Evolutionary conservation across 164 flowering plant species (phyloP).

Genomic region (Tetracentron sinense): DNA sequence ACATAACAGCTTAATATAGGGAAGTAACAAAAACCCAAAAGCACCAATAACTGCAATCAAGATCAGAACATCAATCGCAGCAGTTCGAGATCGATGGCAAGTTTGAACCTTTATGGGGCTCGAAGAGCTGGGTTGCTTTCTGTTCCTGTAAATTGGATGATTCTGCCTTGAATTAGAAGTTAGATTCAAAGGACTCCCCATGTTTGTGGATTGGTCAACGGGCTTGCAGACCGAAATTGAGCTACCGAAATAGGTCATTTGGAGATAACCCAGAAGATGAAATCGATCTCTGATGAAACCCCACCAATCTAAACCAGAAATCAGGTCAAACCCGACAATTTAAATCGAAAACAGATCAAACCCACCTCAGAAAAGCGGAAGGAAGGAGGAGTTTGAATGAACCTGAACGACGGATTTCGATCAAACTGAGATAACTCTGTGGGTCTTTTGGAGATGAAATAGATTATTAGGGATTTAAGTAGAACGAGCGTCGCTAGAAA

Average conservation of each 20-base stretch:
- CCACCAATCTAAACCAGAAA: conserved; percentile 8
- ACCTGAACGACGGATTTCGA: background rate
- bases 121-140: conserved; percentile 26
- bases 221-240: conserved; percentile 15
- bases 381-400: background rate
- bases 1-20: conserved; percentile 38
- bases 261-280: conserved; percentile 13
- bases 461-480: too few relatives aligned
- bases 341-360: background rate
- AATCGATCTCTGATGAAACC: conserved; percentile 6
- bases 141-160: conserved; percentile 22
- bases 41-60: conserved; percentile 69
- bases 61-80: conserved; percentile 59
- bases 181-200: conserved; percentile 19
- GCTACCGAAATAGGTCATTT: conserved; percentile 22
- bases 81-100: conserved; percentile 58
- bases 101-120: conserved; percentile 29
- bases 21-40: conserved; percentile 60
- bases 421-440: background rate
- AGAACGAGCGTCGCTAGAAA: background rate
- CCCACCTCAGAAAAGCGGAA: background rate
- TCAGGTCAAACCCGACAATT: too few relatives aligned
- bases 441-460: background rate
- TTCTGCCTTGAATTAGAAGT: conserved; percentile 16
- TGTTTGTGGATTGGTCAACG: conserved; percentile 6